phyloP scores from a whole-genome alignment of 31 red algal genomes.

The Bonnemaisonia californica region DNA sequence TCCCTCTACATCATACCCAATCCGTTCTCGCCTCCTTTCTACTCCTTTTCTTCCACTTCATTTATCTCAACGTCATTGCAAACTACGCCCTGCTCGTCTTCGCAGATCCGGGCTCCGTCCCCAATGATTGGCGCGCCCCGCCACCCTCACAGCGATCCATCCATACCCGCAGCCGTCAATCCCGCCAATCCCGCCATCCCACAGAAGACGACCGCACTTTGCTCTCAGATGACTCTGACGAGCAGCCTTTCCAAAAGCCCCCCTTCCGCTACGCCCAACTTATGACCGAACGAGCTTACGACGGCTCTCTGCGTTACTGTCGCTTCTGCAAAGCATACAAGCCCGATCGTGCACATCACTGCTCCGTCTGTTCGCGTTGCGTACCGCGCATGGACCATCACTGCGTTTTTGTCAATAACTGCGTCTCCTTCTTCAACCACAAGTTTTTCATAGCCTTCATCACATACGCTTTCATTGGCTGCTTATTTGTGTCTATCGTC shows the following conservation, averaged over 20 bases:
- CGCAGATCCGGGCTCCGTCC: constrained; percentile 71
- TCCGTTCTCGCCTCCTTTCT: constrained; percentile 28
- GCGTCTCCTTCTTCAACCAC: constrained; percentile 91
- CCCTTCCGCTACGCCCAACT: constrained; percentile 53
- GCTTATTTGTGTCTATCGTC: constrained; percentile 56
- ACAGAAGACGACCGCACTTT: constrained; percentile 4
- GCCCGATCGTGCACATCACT: constrained; percentile 91
- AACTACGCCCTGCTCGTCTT: constrained; percentile 76
- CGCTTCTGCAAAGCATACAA: constrained; percentile 69
- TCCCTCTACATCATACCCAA: constrained; percentile 46
- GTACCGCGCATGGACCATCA: constrained; percentile 95
- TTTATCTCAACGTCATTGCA: constrained; percentile 55
- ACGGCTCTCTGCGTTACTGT: constrained; percentile 73
- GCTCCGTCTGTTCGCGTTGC: constrained; percentile 79
- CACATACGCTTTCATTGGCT: constrained; percentile 77
- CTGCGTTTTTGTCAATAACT: constrained; percentile 89
- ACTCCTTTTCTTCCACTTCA: constrained; percentile 64
- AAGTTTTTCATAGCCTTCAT: constrained; percentile 91
- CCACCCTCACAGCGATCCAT: constrained; percentile 34
- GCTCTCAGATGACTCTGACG: neutral
- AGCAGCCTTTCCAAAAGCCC: neutral
- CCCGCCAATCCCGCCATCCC: neutral
- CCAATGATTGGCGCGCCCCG: constrained; percentile 57
- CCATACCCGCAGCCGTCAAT: neutral
- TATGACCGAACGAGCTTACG: constrained; percentile 55